Evolutionary conservation across 805 yeast species (phyloP).

Genomic region (Candida vartiovaarae): DNA sequence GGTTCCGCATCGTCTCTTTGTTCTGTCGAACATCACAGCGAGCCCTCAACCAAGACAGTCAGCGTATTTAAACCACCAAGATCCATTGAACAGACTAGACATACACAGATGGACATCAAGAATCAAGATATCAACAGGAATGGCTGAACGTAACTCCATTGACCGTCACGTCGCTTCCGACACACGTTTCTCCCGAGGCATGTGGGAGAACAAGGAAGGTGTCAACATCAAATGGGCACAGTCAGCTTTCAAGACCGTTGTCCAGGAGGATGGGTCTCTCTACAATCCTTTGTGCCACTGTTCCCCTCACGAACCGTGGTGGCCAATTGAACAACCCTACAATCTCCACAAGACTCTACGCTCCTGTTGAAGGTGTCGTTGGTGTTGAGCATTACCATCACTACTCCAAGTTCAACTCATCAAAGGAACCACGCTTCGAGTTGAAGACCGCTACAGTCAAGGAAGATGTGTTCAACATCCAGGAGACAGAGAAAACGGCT

Average conservation of each 20-base stretch:
- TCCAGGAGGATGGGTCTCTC: slow-evolving; percentile 9
- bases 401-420: slow-evolving; percentile 12
- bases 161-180: slow-evolving; percentile 12
- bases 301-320: slow-evolving; percentile 8
- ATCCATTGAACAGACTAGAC: not conserved
- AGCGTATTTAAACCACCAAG: too few species aligned
- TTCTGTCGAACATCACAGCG: too few species aligned
- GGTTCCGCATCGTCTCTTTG: too few species aligned
- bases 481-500: slow-evolving; percentile 4
- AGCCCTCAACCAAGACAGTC: too few species aligned
- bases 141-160: slow-evolving; percentile 9
- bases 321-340: slow-evolving; percentile 18
- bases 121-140: not conserved
- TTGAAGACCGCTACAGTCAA: slow-evolving; percentile 3
- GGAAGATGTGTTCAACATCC: slow-evolving; percentile 3
- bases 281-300: slow-evolving; percentile 12
- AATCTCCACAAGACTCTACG: slow-evolving; percentile 12
- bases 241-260: slow-evolving; percentile 13
- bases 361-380: slow-evolving; percentile 15
- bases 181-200: slow-evolving; percentile 16
- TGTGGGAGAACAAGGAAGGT: slow-evolving; percentile 19
- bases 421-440: slow-evolving; percentile 15
- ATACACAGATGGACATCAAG: not conserved
- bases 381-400: slow-evolving; percentile 20
- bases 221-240: slow-evolving; percentile 17